A percentile compares a stretch with the other conserved stretches of the same genome.
Evolutionary conservation across 108 stramenopile genomes (phyloP).

Genomic region (Nitzschia inconspicua): DNA sequence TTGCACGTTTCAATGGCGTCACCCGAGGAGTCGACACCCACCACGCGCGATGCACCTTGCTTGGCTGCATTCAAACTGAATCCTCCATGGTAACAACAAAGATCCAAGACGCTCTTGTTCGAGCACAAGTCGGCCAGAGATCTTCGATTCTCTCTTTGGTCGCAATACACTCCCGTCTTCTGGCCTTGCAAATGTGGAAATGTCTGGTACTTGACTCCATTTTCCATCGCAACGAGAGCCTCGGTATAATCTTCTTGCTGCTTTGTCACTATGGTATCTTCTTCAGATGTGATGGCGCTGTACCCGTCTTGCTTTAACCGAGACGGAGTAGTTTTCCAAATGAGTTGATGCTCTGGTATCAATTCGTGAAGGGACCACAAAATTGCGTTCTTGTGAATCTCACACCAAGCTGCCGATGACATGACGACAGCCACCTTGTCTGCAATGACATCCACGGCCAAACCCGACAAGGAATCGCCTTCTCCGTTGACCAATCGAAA

Average conservation of each 20-base stretch:
- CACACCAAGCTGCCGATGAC: conserved; percentile 91
- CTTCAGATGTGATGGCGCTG: conserved; percentile 15
- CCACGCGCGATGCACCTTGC: conserved; percentile 47
- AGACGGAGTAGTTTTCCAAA: conserved; percentile 73
- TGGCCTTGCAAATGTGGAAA: conserved; percentile 74
- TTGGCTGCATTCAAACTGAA: conserved; percentile 80
- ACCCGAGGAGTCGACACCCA: conserved; percentile 85
- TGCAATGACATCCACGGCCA: conserved; percentile 89
- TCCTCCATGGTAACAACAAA: conserved; percentile 91
- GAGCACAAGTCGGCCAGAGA: conserved; percentile 51
- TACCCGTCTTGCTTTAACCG: conserved; percentile 78
- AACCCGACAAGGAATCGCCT: conserved; percentile 89
- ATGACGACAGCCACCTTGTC: conserved; percentile 70
- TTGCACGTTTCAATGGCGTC: conserved; percentile 75
- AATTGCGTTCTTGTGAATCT: conserved; percentile 72
- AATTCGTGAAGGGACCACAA: conserved; percentile 32
- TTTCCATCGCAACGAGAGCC: conserved; percentile 58
- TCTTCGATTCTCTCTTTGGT: conserved; percentile 91
- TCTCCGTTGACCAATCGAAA: conserved; percentile 92
- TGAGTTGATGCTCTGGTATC: conserved; percentile 41
- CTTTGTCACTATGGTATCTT: conserved; percentile 15
- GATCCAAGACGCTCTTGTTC: conserved; percentile 76
- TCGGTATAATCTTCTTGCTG: neutral
- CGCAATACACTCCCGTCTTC: conserved; percentile 97
- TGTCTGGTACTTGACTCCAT: conserved; percentile 75